These are phyloP conservation scores for Penstemon barbatus DNA, from an alignment of 257 asterid genomes.

Conservation along the genomic window DNA sequence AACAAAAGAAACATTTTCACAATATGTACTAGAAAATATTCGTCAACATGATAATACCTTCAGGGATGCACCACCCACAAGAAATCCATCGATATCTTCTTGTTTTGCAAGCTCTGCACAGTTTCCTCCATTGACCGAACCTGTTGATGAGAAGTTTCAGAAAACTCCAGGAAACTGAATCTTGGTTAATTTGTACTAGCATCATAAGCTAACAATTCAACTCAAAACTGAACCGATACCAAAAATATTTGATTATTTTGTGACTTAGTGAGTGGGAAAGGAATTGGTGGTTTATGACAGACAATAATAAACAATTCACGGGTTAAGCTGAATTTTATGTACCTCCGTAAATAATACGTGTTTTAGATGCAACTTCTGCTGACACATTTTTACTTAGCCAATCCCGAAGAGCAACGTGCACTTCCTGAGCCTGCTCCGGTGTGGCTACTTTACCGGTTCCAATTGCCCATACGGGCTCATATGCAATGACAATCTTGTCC, in stretches of 20 bases:
- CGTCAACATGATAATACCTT: constrained; percentile 53
- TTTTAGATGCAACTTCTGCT: constrained; percentile 84
- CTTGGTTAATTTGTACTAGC: background rate
- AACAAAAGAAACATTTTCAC: background rate
- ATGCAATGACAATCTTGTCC: constrained; percentile 88
- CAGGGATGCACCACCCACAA: constrained; percentile 97
- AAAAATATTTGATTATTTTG: too few species aligned
- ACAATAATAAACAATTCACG: background rate
- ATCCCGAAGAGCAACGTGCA: constrained; percentile 89
- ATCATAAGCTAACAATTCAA: background rate
- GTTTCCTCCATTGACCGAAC: constrained; percentile 93
- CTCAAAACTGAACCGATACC: too few species aligned
- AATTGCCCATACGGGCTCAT: constrained; percentile 99
- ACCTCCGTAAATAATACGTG: constrained; percentile 97
- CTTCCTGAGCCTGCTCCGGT: constrained; percentile 99
- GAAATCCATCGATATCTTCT: constrained; percentile 83
- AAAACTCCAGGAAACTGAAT: constrained; percentile 5
- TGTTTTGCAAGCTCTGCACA: constrained; percentile 84
- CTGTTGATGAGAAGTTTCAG: constrained; percentile 34
- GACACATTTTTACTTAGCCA: constrained; percentile 92
- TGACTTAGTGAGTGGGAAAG: background rate
- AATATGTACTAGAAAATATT: background rate
- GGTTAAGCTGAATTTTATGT: constrained; percentile 10
- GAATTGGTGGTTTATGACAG: background rate
- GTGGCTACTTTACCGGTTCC: constrained; percentile 99